Base-by-base conservation (phyloP, 495 filamentous ascomycete genomes). In the Immersiella caudata region DNA sequence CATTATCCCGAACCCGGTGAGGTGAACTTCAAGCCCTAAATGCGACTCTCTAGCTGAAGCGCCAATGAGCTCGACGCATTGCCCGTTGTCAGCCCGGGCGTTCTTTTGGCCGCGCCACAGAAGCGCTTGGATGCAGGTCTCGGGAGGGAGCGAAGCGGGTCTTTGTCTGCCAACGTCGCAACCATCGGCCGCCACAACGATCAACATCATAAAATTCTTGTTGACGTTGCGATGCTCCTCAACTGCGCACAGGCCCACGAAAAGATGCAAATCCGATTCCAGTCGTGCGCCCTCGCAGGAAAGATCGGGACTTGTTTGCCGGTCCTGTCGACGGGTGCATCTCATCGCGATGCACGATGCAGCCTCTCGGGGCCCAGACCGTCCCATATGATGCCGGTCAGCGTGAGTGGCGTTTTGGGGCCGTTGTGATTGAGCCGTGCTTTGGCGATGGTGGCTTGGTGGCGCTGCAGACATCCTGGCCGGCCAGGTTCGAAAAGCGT, bases 391-490 rank as follows among this genome's bases (percentile, higher is more conserved):
- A 46, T 46, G 40, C 40, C 40, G 40, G 40, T 46, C 40, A 46
- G 40, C 40, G 40, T 46, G 40, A 14, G 40, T 46, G 40, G 40
- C 40, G 24, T 22, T 12, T 6, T 18, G 51, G 6, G 51, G 27
- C 27, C 57, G 21, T 59, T 36, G 57, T 33, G 57, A 27, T 21
- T 33, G 33, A 33, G 25, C 57, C 27, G 57, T 33, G 26, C 57
- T 3, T 36, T 67, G n/a, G 40, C 16, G 66, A 62, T 62, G 60
- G 66, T 67, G 66, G 66, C 66, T 67, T 67, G 66, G 66, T 67
- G 66, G 66, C 66, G 66, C 25, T 55, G 9, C 36, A 54, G 62
- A 50, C 62, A 65, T 56, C 8, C 22, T 51, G 55, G 62, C 18
- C 16, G 12, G 22, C n/a, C 24, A 16, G 18, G 5, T 35, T 33